Conservation (phyloP, 2,329 filamentous ascomycete genomes). For the Macrophomina tecta region DNA sequence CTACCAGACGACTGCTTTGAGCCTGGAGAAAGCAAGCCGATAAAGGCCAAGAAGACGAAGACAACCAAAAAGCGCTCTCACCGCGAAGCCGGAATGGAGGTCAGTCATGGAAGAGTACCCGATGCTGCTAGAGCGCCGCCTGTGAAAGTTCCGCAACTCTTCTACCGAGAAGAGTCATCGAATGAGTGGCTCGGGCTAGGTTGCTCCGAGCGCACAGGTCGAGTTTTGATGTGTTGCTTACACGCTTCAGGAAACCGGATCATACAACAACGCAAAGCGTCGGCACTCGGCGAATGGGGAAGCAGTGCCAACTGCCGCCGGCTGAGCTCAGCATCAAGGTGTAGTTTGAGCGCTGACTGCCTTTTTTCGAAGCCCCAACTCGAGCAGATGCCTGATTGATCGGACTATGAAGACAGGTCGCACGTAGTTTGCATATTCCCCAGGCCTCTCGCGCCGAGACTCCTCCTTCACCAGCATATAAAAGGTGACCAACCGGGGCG, state of each 20-base stretch:
- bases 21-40: slow-evolving; percentile 67
- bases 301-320: slow-evolving; percentile 17
- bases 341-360: slow-evolving; percentile 24
- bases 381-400: slow-evolving; percentile 28
- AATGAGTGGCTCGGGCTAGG: slow-evolving; percentile 26
- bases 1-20: slow-evolving; percentile 90
- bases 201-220: slow-evolving; percentile 22
- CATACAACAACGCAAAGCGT: slow-evolving; percentile 23
- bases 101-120: slow-evolving; percentile 25
- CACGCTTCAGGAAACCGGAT: slow-evolving; percentile 11
- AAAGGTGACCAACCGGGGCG: background rate
- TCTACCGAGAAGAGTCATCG: slow-evolving; percentile 16
- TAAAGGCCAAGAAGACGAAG: slow-evolving; percentile 49
- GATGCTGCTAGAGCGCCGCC: slow-evolving; percentile 4
- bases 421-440: slow-evolving; percentile 12
- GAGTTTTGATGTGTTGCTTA: slow-evolving; percentile 13
- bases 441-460: slow-evolving; percentile 6
- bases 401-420: slow-evolving; percentile 18
- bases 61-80: slow-evolving; percentile 35
- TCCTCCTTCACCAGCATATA: background rate
- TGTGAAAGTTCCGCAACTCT: slow-evolving; percentile 16
- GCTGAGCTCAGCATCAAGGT: slow-evolving; percentile 28
- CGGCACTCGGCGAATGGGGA: slow-evolving; percentile 26
- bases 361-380: background rate
- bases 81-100: slow-evolving; percentile 27